phyloP scores from a whole-genome alignment of 768 basidiomycete genomes.

The Auriscalpium vulgare region DNA sequence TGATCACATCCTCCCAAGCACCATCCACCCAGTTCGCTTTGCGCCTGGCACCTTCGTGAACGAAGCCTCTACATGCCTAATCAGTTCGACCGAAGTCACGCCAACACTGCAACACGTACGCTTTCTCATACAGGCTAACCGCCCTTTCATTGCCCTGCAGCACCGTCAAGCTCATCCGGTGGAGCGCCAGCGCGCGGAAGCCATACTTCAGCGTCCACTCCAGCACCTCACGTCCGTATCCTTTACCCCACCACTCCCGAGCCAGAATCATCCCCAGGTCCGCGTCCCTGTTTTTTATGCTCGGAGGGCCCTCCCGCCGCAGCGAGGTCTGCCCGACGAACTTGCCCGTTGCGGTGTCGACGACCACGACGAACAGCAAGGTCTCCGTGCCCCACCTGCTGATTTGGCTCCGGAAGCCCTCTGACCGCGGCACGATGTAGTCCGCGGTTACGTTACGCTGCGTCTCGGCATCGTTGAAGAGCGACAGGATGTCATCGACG shows the following conservation, averaged over 20 bases:
- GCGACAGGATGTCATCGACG: neutral
- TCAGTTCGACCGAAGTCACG: neutral
- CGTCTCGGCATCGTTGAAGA: neutral
- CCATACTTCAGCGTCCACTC: neutral
- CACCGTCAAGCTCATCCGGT: neutral
- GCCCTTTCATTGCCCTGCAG: neutral
- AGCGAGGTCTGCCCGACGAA: neutral
- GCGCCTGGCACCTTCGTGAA: constrained; percentile 21
- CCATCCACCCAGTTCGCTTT: constrained; percentile 22
- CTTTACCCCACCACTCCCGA: neutral
- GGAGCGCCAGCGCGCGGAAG: neutral
- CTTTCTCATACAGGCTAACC: neutral
- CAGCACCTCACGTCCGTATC: neutral
- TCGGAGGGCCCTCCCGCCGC: neutral
- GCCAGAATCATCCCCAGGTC: neutral
- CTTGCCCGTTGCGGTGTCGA: neutral
- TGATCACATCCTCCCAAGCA: constrained; percentile 19
- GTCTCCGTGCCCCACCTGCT: neutral
- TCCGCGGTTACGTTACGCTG: neutral
- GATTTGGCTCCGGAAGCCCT: neutral
- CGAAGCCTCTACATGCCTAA: constrained; percentile 19
- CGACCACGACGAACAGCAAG: neutral
- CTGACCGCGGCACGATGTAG: neutral
- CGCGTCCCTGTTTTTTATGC: neutral
- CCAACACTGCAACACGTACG: neutral